Evolutionary conservation across 192 early-diverging fungal genomes (phyloP), one percentile per base, ranked within the genome.

Genomic region (Umbelopsis sp.): DNA sequence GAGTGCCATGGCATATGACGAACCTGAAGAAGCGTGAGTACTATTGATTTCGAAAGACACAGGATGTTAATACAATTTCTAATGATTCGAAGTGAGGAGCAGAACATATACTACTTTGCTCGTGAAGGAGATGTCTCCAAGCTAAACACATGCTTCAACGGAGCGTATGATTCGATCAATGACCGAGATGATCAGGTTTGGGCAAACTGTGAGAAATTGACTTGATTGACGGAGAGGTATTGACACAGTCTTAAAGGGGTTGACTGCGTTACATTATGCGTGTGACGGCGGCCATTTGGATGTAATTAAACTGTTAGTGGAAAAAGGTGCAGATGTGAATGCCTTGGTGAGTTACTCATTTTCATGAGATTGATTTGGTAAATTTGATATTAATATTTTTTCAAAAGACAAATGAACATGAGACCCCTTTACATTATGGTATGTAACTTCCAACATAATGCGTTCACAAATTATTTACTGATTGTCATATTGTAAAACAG

Each of bases 261-360:
- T 84, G 37, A 80, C 86, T 35, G 70, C 77, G 37, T 76, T 88
- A 27, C 86, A 88, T 73, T 82, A 81, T 71, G 84, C 80, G 13
- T 76, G 83, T 25, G 86, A 88, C 70, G 49, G 84, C 16, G 87
- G 87, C 2, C 51, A 84, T 52, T 11, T 82, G 6, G 77, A 82
- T 8, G 72, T 79, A 48, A 80, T 82, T 15, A 74, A 76, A 27
- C n/a, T 76, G 0, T 67, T 88, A 3, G 74, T 86, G 22, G 44
- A 70, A 15, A 13, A 41, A 27, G 76, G 76, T n/a, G 76, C 76
- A 13, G 68, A 78, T 67, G 30, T 78, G 9, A 73, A 78, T 73
- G 68, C 51, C 13, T 37, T 50, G 49, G 67, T 68, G 35, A 68
- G 25, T 41, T 18, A 27, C 4, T 1, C 18, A 61, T 15, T 35